Base-by-base conservation (phyloP, 2,329 filamentous ascomycete species). In the Biscogniauxia sp. region DNA sequence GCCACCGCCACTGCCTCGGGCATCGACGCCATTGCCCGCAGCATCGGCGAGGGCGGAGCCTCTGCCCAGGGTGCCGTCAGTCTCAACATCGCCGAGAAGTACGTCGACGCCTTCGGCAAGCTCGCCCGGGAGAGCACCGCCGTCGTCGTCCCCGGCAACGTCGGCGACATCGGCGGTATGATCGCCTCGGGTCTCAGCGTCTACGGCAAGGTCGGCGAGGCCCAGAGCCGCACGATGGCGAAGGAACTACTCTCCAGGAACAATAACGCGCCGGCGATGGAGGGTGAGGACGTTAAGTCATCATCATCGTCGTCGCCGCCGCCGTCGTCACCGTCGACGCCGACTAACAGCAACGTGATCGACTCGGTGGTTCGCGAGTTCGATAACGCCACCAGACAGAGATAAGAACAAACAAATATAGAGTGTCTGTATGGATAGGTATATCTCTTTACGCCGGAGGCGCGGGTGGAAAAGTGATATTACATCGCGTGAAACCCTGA, bases 131-230 rank as follows among this genome's bases (percentile, higher is more conserved):
- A 99, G 80, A 92, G 95, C 69, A 99, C 95, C 3, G 91, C 93
- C 4, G 90, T 99, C 26, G 92, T 99, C 20, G 93, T 99, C 15
- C 95, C 95, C 0, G 95, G 95, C 11, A 98, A 99, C 72, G 92
- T 99, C 45, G 95, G 95, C 62, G 95, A 99, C 74, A 93, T 99
- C 69, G 90, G 92, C 58, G 88, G 92, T 68, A 97, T 99, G 93
- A 98, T 99, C 75, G 93, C 95, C 49, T 96, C 92, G 19, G 95
- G 93, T 1, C 88, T 99, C 82, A 90, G 93, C 58, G 93, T 99
- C 19, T 99, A 97, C 75, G 92, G 94, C 61, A 97, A 96, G 75
- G 91, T 99, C 52, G 92, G 87, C 68, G 86, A 94, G 71, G 86
- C 88, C 0, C 92, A 97, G 77, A 85, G 87, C 25, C 89, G 85